Evolutionary conservation across 1,139 yeast species (phyloP).

Genomic region (Pichia sp.): DNA sequence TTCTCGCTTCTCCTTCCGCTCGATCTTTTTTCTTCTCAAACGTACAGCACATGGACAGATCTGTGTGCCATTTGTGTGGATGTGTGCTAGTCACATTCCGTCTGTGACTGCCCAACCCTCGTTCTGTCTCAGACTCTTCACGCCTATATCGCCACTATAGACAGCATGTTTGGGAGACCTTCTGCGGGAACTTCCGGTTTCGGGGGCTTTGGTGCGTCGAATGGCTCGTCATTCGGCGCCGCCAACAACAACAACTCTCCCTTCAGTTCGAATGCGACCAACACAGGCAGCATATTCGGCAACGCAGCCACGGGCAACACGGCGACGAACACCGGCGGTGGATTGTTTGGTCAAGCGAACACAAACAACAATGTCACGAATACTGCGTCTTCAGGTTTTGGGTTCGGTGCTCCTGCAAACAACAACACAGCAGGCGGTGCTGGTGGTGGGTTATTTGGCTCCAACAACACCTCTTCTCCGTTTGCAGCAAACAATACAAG

Average conservation of each 20-base stretch:
- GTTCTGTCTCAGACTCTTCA: neutral
- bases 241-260: slow-evolving; percentile 8
- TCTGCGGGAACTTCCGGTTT: slow-evolving; percentile 45
- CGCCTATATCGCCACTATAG: neutral
- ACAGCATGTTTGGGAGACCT: slow-evolving; percentile 44
- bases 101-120: neutral
- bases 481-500: slow-evolving; percentile 21
- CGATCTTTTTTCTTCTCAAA: neutral
- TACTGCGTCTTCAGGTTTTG: slow-evolving; percentile 13
- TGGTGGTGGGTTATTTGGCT: slow-evolving; percentile 21
- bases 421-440: neutral
- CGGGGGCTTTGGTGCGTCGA: slow-evolving; percentile 51
- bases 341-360: slow-evolving; percentile 11
- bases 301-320: slow-evolving; percentile 10
- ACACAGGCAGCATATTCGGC: slow-evolving; percentile 12
- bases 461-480: slow-evolving; percentile 16
- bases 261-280: slow-evolving; percentile 16
- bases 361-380: neutral
- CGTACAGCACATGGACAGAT: neutral
- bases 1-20: neutral
- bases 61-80: neutral
- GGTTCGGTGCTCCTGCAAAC: slow-evolving; percentile 32
- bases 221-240: slow-evolving; percentile 20
- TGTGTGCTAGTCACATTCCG: neutral
- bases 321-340: slow-evolving; percentile 14